Conservation (phyloP, 208 protist genomes). For the Leptomonas seymouri region DNA sequence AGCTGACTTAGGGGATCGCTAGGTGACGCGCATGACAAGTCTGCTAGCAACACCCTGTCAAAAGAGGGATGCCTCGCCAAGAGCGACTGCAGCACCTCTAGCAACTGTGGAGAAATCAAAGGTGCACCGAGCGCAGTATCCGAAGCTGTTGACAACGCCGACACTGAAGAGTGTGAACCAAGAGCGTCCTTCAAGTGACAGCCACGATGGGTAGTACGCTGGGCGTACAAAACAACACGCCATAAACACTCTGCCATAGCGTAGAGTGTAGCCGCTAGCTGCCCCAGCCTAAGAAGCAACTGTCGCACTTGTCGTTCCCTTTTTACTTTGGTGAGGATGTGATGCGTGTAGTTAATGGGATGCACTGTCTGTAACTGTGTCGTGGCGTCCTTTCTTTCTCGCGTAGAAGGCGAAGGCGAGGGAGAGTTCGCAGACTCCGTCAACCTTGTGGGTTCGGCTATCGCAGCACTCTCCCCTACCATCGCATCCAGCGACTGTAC, state of each 20-base stretch:
- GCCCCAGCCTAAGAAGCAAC: constrained; percentile 23
- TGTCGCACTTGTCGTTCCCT: constrained; percentile 3
- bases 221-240: constrained; percentile 10
- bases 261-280: constrained; percentile 15
- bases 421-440: background rate
- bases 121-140: background rate
- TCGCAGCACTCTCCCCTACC: background rate
- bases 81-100: background rate
- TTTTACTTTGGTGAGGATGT: constrained; percentile 39
- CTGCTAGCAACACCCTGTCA: background rate
- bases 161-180: too few species aligned
- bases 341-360: constrained; percentile 33
- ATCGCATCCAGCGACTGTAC: background rate
- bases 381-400: background rate
- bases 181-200: background rate
- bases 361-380: constrained; percentile 55
- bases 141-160: too few species aligned
- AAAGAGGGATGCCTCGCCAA: background rate
- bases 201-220: background rate
- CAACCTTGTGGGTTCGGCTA: background rate
- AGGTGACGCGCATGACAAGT: background rate
- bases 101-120: background rate
- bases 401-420: background rate
- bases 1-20: too few species aligned
- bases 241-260: constrained; percentile 19